Base-by-base conservation (phyloP, 805 yeast species). In the Yamadazyma insecticola region DNA sequence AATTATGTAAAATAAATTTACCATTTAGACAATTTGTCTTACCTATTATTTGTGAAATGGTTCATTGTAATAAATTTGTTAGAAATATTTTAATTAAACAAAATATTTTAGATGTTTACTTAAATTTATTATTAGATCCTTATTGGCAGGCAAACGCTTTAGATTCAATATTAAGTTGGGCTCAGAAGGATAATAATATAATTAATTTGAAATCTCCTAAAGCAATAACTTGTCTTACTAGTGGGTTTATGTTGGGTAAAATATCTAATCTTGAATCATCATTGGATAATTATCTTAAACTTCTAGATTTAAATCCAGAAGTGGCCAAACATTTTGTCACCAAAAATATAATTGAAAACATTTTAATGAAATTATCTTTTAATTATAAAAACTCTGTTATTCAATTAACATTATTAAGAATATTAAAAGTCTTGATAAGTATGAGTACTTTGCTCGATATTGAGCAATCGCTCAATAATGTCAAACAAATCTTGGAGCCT, bases 121-220 rank as follows among this genome's bases (percentile, higher is more conserved):
- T 62, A 22, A 49, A 53, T 11, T 53, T 75, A 11, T 45, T 72
- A 4, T 41, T 60, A 7, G 78, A 76, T 42, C 68, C 75, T 0
- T 72, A 74, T 41, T 75, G 80, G 79, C 77, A 72, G 47, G 66
- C 70, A 13, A 72, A 69, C 45, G 74, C 78, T 2, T 56, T 72
- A 38, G 78, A 74, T 17, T 67, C 78, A 0, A 55, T 75, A 2
- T 27, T 67, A 7, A 50, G 45, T 40, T 70, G 67, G 76, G 50
- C 41, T 37, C 47, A 50, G 40, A 59, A 41, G 32, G 56, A 53
- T 29, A 49, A 51, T 4, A 41, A 34, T 6, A 51, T 30, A 24
- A 48, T 46, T 6, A 42, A 30, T 26, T 51, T 49, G 18, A 57
- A 41, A 16, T 40, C 48, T 32, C 48, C 53, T 14, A 45, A 32